Base-by-base conservation (phyloP, 2,329 filamentous ascomycete genomes). In the Fusarium sp. region DNA sequence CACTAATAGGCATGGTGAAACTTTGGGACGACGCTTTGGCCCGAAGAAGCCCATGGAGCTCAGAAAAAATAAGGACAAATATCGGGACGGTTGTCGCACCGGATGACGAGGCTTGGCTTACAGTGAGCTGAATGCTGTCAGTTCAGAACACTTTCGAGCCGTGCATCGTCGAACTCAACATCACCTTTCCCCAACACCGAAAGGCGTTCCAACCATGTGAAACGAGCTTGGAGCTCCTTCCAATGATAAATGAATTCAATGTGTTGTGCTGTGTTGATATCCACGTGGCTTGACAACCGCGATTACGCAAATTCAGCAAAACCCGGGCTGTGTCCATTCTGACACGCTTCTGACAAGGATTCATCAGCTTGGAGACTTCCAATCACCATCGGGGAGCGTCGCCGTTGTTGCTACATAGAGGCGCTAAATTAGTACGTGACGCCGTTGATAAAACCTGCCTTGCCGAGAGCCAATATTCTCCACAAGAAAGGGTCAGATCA, bases 1-100 rank as follows among this genome's bases (percentile, higher is more conserved):
- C 55, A 57, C 66, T 69, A 69, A 64, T 27, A 35, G 9, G 27
- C 50, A 64, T 69, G 62, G 52, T 69, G 66, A 69, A 69, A 69
- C 66, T 57, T 44, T 53, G 44, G 48, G 53, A 66, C 35, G 44
- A 47, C 66, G 66, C 66, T 69, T 64, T 67, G 66, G 67, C 66
- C 55, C 23, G 17, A 37, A 43, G 25, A 39, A 21, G 42, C 54
- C n/a, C 35, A 39, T 50, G 48, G 29, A 47, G 46, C 53, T 21
- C 38, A 49, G 50, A 27, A 54, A 62, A 49, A 14, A 38, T 37
- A 63, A 53, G 23, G 37, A 44, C 39, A 38, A 50, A 35, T 48
- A 48, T 46, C 41, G 57, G 54, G 11, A 10, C 27, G 9, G 11
- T 29, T 25, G 6, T 6, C 23, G 23, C 23, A 25, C 23, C 23